These are phyloP conservation scores for Uronychia binucleata DNA, from an alignment of 73 alveolate species.

Conservation along the genomic window DNA sequence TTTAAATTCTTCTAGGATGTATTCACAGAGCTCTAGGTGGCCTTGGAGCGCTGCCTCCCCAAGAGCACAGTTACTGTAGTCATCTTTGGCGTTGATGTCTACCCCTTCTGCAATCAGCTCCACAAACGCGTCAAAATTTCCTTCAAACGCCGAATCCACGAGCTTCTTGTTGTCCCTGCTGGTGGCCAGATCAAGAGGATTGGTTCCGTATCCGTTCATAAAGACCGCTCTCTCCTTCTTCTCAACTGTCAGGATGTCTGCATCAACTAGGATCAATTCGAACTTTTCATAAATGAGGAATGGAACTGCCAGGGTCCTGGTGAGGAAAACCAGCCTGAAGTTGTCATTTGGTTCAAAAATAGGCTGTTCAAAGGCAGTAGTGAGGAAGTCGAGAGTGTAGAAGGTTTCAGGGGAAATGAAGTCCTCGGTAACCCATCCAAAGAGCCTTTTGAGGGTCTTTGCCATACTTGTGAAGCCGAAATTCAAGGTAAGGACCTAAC, in stretches of 20 bases:
- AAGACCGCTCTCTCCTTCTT: constrained; percentile 7
- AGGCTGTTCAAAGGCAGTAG: neutral
- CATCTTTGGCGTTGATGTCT: constrained; percentile 66
- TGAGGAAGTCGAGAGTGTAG: neutral
- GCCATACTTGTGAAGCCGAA: neutral
- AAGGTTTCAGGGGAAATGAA: neutral
- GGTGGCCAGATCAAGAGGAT: neutral
- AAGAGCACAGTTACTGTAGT: constrained; percentile 64
- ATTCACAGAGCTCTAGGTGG: constrained; percentile 47
- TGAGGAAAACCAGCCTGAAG: constrained; percentile 19
- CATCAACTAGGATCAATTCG: constrained; percentile 14
- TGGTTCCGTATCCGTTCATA: neutral
- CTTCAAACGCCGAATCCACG: constrained; percentile 70
- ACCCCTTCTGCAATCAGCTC: constrained; percentile 72
- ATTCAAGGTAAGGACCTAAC: neutral
- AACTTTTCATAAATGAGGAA: neutral
- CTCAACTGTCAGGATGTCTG: neutral
- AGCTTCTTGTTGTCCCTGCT: neutral
- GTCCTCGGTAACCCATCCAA: neutral
- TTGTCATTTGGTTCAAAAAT: neutral
- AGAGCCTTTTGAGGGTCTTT: neutral
- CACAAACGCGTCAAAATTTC: constrained; percentile 71
- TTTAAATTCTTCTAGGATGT: constrained; percentile 6
- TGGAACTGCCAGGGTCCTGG: constrained; percentile 14
- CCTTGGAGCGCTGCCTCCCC: constrained; percentile 76